Conservation (phyloP, 1,139 yeast species). For the Protomyces inundatus region DNA sequence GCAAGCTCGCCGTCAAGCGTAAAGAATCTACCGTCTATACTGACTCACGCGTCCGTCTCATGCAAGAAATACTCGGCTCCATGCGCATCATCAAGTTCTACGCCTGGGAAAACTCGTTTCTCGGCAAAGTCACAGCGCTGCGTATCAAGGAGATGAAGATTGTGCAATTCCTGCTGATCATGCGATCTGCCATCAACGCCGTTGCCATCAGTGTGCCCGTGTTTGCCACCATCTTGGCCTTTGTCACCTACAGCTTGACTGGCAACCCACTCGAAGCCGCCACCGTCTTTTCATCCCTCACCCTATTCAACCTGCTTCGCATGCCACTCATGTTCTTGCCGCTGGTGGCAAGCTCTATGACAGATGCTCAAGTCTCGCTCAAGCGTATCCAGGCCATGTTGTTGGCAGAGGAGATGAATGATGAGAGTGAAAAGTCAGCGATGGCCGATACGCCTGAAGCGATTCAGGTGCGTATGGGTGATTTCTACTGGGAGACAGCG, state of each 20-base stretch:
- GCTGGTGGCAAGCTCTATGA: constrained; percentile 51
- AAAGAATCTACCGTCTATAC: constrained; percentile 43
- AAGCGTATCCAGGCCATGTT: constrained; percentile 55
- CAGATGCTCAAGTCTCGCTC: constrained; percentile 65
- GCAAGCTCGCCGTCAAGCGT: constrained; percentile 45
- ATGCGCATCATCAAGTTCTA: constrained; percentile 66
- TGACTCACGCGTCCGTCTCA: constrained; percentile 55
- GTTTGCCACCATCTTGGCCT: constrained; percentile 66
- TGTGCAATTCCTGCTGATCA: constrained; percentile 43
- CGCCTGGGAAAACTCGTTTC: constrained; percentile 67
- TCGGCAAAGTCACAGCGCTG: constrained; percentile 45
- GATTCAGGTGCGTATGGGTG: constrained; percentile 49
- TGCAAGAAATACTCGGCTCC: constrained; percentile 60
- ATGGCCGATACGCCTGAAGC: constrained; percentile 43
- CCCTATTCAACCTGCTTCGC: constrained; percentile 65
- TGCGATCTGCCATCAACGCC: constrained; percentile 58
- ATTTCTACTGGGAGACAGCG: constrained; percentile 60
- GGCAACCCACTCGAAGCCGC: constrained; percentile 56
- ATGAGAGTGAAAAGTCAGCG: constrained; percentile 36
- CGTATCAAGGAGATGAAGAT: constrained; percentile 46
- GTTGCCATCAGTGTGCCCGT: constrained; percentile 57
- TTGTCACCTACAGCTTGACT: constrained; percentile 60
- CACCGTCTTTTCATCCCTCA: constrained; percentile 69
- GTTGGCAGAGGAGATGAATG: constrained; percentile 41
- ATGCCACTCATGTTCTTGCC: constrained; percentile 69